phyloP scores from a whole-genome alignment of 2,329 filamentous ascomycete genomes.

The Fusarium incarnatum region DNA sequence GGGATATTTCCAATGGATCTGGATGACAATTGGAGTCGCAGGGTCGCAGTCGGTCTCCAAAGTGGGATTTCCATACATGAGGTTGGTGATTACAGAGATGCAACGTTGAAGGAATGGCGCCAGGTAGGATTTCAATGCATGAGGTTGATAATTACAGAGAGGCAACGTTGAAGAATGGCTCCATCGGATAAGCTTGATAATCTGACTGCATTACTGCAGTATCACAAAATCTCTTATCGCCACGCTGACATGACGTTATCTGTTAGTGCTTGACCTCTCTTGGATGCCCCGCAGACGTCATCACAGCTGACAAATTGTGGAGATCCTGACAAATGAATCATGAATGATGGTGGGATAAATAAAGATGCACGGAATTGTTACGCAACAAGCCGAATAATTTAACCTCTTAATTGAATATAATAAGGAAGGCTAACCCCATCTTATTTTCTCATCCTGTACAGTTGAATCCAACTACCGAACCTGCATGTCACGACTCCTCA shows the following conservation, averaged over 20 bases:
- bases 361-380: slow-evolving; percentile 18
- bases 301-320: slow-evolving; percentile 23
- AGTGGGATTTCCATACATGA: neutral
- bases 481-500: slow-evolving; percentile 13
- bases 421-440: neutral
- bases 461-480: neutral
- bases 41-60: neutral
- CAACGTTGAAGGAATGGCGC: neutral
- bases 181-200: slow-evolving; percentile 2
- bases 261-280: slow-evolving; percentile 3
- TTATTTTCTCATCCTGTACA: neutral
- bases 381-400: slow-evolving; percentile 5
- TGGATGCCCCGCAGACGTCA: slow-evolving; percentile 21
- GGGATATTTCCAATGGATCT: no score
- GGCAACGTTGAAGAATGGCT: neutral
- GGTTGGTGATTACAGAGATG: neutral
- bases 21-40: neutral
- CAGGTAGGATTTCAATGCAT: neutral
- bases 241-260: neutral
- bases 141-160: neutral
- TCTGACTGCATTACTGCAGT: neutral
- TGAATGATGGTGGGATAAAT: slow-evolving; percentile 13
- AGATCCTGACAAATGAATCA: slow-evolving; percentile 18
- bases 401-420: neutral
- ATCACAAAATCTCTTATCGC: neutral